Conservation (phyloP, 192 early-diverging fungal species). For the Obelidium mucronatum region DNA sequence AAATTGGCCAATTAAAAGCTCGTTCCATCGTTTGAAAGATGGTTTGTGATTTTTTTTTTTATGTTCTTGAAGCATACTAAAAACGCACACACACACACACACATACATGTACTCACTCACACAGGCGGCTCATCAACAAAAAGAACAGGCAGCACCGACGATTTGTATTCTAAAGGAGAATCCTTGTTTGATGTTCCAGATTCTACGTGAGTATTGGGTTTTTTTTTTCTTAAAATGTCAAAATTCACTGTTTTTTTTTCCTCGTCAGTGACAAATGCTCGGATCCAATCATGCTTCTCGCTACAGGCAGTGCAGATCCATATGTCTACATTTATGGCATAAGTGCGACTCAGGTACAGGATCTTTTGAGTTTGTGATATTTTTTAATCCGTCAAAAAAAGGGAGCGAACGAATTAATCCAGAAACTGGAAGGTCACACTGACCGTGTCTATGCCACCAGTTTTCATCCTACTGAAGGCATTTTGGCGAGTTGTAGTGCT, state of each 20-base stretch:
- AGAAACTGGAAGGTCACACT: conserved; percentile 90
- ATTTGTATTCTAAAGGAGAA: conserved; percentile 51
- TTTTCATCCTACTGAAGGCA: conserved; percentile 88
- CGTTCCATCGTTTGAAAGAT: conserved; percentile 77
- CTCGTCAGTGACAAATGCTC: background rate
- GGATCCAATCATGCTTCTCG: conserved; percentile 59
- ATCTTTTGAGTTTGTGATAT: background rate
- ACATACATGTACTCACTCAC: too few relatives aligned
- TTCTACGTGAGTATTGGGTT: background rate
- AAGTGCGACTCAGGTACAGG: conserved; percentile 43
- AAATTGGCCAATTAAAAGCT: conserved; percentile 94
- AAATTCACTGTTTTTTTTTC: background rate
- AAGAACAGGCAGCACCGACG: conserved; percentile 46
- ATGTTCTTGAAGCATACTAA: conserved; percentile 1
- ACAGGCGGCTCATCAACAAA: conserved; percentile 5
- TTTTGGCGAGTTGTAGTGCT: conserved; percentile 83
- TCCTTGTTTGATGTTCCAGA: conserved; percentile 33
- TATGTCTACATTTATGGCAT: conserved; percentile 80
- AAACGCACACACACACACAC: too few relatives aligned
- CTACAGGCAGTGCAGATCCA: conserved; percentile 84
- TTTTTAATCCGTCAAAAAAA: background rate
- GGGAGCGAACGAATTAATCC: conserved; percentile 56
- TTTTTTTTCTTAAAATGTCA: conserved; percentile 11
- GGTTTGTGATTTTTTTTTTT: conserved; percentile 22
- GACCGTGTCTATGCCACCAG: conserved; percentile 92